Conservation (phyloP, 441 rosid genomes). For the Omphalea diandra region DNA sequence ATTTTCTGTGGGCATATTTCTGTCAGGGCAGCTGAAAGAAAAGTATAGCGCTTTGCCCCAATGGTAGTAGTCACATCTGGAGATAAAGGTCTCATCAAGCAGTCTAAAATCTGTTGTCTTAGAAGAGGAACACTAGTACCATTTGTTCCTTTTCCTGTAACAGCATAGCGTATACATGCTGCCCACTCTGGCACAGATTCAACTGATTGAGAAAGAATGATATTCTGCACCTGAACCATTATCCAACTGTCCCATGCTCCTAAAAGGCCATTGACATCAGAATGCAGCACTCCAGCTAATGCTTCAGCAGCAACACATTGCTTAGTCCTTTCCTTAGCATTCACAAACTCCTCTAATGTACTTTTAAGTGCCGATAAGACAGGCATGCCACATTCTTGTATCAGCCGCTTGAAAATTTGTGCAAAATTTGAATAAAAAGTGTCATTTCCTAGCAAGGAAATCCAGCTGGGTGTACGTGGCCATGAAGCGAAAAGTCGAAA, state of each 20-base stretch:
- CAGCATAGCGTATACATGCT: constrained; percentile 98
- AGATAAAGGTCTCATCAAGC: constrained; percentile 83
- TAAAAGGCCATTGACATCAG: constrained; percentile 83
- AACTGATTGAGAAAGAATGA: constrained; percentile 85
- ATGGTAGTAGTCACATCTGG: constrained; percentile 77
- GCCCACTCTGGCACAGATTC: constrained; percentile 99
- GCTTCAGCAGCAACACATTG: constrained; percentile 99
- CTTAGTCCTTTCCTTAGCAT: constrained; percentile 95
- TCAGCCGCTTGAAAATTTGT: constrained; percentile 86
- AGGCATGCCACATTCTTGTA: constrained; percentile 97
- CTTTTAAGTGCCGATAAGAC: constrained; percentile 69
- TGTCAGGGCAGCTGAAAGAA: constrained; percentile 89
- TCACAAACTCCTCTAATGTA: constrained; percentile 81
- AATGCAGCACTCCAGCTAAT: constrained; percentile 90
- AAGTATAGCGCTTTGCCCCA: constrained; percentile 94
- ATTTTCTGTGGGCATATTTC: constrained; percentile 89
- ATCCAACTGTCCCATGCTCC: constrained; percentile 97
- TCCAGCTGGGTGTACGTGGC: constrained; percentile 99
- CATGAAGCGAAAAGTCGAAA: constrained; percentile 98
- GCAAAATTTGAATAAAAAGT: constrained; percentile 96
- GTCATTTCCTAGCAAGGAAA: constrained; percentile 88
- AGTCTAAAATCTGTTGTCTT: constrained; percentile 81
- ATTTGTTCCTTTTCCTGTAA: constrained; percentile 95
- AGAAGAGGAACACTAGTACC: constrained; percentile 81
- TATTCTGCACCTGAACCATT: constrained; percentile 76